Percentiles rank a stretch among this genome's conserved stretches.
These are phyloP conservation scores for Botrytis pseudocinerea DNA, from an alignment of 2,329 filamentous ascomycete genomes.

Conservation along the genomic window DNA sequence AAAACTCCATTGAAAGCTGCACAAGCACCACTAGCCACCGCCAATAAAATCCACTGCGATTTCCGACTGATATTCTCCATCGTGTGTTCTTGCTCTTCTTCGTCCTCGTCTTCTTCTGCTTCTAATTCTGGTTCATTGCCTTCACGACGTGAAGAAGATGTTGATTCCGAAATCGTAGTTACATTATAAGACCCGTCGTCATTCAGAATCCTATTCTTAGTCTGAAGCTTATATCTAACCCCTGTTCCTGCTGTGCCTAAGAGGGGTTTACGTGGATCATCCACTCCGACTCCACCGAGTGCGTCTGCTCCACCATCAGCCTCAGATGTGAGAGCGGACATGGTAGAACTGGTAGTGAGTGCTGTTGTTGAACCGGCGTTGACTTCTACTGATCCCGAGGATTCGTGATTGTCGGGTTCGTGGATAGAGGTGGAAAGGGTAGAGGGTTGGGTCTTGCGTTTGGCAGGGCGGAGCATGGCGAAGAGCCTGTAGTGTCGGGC, in stretches of 20 bases:
- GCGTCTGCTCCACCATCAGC: conserved; percentile 13
- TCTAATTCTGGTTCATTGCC: conserved; percentile 17
- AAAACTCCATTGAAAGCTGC: conserved; percentile 74
- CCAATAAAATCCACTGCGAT: conserved; percentile 64
- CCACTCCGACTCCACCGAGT: background rate
- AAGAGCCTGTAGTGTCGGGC: conserved; percentile 1
- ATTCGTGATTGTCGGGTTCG: background rate
- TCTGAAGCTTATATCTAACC: background rate
- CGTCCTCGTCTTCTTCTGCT: conserved; percentile 8
- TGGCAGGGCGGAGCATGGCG: conserved; percentile 20
- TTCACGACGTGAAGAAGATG: conserved; percentile 5
- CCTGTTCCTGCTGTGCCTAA: conserved; percentile 22
- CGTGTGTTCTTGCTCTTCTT: conserved; percentile 17
- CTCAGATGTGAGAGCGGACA: background rate
- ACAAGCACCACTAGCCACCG: conserved; percentile 72
- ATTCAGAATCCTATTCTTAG: conserved; percentile 11
- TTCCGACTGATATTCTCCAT: conserved; percentile 44
- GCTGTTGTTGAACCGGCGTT: background rate
- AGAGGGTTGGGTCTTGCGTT: conserved; percentile 15
- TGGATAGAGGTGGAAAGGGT: background rate
- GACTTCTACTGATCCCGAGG: background rate
- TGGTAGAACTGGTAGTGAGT: conserved; percentile 9
- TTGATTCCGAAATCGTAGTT: background rate
- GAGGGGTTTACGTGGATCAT: conserved; percentile 28
- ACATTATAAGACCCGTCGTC: conserved; percentile 2